phyloP scores from a whole-genome alignment of 495 filamentous ascomycete genomes.

The Hypomontagnella monticulosa region DNA sequence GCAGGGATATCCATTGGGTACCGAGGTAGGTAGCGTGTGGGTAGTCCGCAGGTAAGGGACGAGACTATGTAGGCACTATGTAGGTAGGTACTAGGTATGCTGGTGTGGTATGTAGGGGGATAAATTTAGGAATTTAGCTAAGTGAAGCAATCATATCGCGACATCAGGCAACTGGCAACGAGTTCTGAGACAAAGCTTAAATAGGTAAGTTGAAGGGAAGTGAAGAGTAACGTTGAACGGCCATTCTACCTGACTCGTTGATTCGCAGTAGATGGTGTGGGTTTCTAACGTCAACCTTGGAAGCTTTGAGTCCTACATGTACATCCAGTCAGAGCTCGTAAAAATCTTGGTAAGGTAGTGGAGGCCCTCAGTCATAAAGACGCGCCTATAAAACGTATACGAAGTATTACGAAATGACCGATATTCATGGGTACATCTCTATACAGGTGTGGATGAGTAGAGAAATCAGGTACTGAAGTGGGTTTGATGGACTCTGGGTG shows the following conservation, averaged over 20 bases:
- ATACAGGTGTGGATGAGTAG: too few relatives aligned
- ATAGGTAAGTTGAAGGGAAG: slow-evolving; percentile 22
- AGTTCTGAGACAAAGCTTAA: slow-evolving; percentile 11
- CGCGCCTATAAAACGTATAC: too few relatives aligned
- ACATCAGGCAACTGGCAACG: slow-evolving; percentile 32
- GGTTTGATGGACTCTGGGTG: too few relatives aligned
- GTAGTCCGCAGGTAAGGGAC: slow-evolving; percentile 24
- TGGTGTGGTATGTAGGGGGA: neutral
- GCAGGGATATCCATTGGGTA: slow-evolving; percentile 40
- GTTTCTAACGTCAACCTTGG: slow-evolving; percentile 13
- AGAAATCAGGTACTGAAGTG: too few relatives aligned
- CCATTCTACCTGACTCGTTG: slow-evolving; percentile 15
- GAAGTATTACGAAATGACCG: too few relatives aligned
- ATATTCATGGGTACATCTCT: too few relatives aligned
- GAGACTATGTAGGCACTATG: neutral
- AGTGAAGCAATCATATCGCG: slow-evolving; percentile 33
- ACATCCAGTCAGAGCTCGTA: slow-evolving; percentile 27
- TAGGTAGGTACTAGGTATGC: neutral
- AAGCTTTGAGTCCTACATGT: slow-evolving; percentile 9
- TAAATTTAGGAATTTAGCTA: neutral
- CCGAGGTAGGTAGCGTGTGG: slow-evolving; percentile 23
- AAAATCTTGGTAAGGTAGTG: neutral
- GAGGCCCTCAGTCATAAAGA: too few relatives aligned
- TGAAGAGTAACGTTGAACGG: slow-evolving; percentile 36
- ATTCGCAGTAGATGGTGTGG: slow-evolving; percentile 30